Evolutionary conservation across 148 eudicot species (phyloP).

Genomic region (Chenopodium quinoa): DNA sequence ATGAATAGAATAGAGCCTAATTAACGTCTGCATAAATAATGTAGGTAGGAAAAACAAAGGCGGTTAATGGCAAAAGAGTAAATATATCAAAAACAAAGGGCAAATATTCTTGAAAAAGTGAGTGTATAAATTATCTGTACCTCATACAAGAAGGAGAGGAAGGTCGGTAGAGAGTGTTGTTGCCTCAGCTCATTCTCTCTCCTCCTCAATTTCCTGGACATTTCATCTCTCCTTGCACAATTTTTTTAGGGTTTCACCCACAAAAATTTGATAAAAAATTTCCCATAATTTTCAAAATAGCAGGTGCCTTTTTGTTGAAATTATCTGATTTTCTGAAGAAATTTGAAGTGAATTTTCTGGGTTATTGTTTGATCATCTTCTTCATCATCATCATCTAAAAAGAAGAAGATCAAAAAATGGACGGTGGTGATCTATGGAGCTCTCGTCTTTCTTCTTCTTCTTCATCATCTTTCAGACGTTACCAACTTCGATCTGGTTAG

Average conservation of each 20-base stretch:
- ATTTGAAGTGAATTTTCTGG: background rate
- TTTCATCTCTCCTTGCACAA: slow-evolving; percentile 8
- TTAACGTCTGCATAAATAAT: background rate
- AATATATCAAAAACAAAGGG: background rate
- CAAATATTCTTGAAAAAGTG: background rate
- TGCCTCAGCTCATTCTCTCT: slow-evolving; percentile 12
- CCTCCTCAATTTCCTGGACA: slow-evolving; percentile 31
- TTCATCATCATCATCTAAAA: background rate
- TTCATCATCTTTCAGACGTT: slow-evolving; percentile 41
- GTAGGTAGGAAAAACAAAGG: background rate
- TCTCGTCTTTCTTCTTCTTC: slow-evolving; percentile 40
- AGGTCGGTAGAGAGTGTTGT: slow-evolving; percentile 40
- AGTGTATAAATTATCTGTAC: background rate
- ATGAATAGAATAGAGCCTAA: no score
- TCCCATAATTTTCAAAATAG: background rate
- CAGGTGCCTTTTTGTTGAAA: background rate
- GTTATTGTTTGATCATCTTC: slow-evolving; percentile 1
- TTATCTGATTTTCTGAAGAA: background rate
- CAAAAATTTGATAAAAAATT: background rate
- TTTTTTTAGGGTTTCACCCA: slow-evolving; percentile 21
- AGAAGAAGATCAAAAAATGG: slow-evolving; percentile 20
- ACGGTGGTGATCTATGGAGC: slow-evolving; percentile 58
- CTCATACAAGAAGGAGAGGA: background rate
- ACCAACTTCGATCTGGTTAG: slow-evolving; percentile 67
- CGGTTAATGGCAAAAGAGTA: slow-evolving; percentile 8